Evolutionary conservation across 768 basidiomycete species (phyloP).

Genomic region (Ramaria sp.): DNA sequence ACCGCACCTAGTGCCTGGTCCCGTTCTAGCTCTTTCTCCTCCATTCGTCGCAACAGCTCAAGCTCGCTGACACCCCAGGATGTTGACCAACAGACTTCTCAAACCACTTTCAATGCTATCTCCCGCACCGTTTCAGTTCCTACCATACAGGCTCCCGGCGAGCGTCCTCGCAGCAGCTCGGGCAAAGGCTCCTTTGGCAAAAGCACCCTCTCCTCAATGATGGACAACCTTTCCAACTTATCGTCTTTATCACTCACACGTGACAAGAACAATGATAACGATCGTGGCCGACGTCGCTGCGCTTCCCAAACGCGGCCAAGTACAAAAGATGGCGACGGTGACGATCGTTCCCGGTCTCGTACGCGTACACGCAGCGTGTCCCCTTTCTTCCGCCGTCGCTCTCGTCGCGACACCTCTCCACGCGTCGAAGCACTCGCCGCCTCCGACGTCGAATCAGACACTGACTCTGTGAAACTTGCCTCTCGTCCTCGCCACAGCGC

Average conservation of each 20-base stretch:
- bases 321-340: constrained; percentile 34
- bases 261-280: constrained; percentile 23
- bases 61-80: constrained; percentile 7
- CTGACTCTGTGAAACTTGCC: constrained; percentile 29
- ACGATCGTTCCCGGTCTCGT: constrained; percentile 19
- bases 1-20: constrained; percentile 6
- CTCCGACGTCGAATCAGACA: constrained; percentile 45
- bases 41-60: background rate
- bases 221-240: constrained; percentile 56
- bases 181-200: constrained; percentile 42
- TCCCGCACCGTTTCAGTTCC: constrained; percentile 29
- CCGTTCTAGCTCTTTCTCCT: constrained; percentile 7
- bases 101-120: constrained; percentile 37
- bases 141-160: constrained; percentile 24
- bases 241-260: constrained; percentile 40
- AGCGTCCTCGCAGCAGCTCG: constrained; percentile 21
- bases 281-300: constrained; percentile 44
- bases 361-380: constrained; percentile 67
- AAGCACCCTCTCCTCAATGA: constrained; percentile 57
- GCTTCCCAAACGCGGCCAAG: constrained; percentile 21
- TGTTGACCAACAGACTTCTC: constrained; percentile 34
- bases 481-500: constrained; percentile 38
- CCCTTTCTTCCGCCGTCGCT: constrained; percentile 66
- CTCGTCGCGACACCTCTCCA: constrained; percentile 41
- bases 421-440: constrained; percentile 48